Evolutionary conservation across 1,284 basidiomycete genomes (phyloP).

Genomic region (Ustilago shanxiensis): DNA sequence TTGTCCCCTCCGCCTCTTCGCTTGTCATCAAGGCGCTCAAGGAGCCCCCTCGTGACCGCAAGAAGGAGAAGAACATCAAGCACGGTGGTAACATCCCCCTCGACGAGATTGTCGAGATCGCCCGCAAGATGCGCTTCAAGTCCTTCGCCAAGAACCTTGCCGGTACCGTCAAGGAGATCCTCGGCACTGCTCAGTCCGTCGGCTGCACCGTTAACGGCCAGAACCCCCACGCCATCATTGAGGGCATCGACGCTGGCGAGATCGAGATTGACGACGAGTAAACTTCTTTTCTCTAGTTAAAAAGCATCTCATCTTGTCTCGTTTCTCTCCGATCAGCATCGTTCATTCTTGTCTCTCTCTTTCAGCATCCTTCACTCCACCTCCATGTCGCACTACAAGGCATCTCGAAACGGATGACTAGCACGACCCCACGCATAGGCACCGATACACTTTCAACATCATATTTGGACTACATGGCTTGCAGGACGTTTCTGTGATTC

Average conservation of each 20-base stretch:
- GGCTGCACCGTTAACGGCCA: slow-evolving; percentile 97
- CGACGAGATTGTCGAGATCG: slow-evolving; percentile 95
- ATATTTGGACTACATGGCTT: not conserved
- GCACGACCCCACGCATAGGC: slow-evolving; percentile 16
- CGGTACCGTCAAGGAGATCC: slow-evolving; percentile 82
- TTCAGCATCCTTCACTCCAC: slow-evolving; percentile 9
- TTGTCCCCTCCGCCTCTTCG: slow-evolving; percentile 97
- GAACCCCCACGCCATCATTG: slow-evolving; percentile 94
- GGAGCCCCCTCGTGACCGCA: slow-evolving; percentile 98
- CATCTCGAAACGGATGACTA: too few species aligned
- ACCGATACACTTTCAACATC: not conserved
- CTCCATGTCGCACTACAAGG: not conserved
- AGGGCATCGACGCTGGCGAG: slow-evolving; percentile 94
- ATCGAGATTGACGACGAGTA: slow-evolving; percentile 74
- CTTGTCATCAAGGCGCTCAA: slow-evolving; percentile 99
- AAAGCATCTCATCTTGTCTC: not conserved
- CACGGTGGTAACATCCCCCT: slow-evolving; percentile 95
- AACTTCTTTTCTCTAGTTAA: slow-evolving; percentile 13
- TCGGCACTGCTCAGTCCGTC: slow-evolving; percentile 79
- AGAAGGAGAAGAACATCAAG: slow-evolving; percentile 99
- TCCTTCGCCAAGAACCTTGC: slow-evolving; percentile 92
- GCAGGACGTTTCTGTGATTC: slow-evolving; percentile 11
- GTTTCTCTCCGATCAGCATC: slow-evolving; percentile 18
- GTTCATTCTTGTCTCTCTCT: slow-evolving; percentile 12
- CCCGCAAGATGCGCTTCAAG: slow-evolving; percentile 95